phyloP scores from a whole-genome alignment of 2,329 filamentous ascomycete genomes.

The Tolypocladium sp. region DNA sequence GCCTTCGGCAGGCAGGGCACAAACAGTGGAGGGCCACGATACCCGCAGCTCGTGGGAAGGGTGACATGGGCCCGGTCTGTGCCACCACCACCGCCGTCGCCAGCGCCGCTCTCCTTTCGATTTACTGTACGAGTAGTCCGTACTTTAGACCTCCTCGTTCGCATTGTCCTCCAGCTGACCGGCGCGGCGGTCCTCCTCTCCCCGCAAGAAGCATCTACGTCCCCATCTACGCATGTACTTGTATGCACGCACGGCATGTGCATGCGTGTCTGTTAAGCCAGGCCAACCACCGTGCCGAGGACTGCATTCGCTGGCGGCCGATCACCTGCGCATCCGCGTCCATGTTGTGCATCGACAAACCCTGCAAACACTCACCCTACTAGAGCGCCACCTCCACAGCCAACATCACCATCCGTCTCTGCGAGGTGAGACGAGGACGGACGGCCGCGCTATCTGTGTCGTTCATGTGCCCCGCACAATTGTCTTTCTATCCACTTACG shows the following conservation, averaged over 20 bases:
- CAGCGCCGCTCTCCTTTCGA: not conserved
- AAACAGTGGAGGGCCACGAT: not conserved
- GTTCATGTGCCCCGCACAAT: not conserved
- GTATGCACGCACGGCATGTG: constrained; percentile 1
- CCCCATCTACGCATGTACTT: not conserved
- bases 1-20: not conserved
- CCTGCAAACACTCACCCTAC: not conserved
- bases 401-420: not conserved
- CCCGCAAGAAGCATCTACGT: not conserved
- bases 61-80: not conserved
- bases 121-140: no score
- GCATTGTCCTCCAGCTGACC: not conserved
- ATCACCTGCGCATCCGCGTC: constrained; percentile 4
- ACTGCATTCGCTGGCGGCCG: constrained; percentile 3
- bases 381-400: constrained; percentile 1
- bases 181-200: not conserved
- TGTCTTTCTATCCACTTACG: no score
- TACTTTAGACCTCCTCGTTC: not conserved
- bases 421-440: not conserved
- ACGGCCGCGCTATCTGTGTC: not conserved
- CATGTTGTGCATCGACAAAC: not conserved
- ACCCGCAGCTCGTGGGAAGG: not conserved
- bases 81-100: not conserved
- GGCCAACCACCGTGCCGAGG: not conserved
- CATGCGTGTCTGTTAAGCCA: constrained; percentile 1